Conservation (phyloP, 345 rosid genomes). For the Populus simonii region DNA sequence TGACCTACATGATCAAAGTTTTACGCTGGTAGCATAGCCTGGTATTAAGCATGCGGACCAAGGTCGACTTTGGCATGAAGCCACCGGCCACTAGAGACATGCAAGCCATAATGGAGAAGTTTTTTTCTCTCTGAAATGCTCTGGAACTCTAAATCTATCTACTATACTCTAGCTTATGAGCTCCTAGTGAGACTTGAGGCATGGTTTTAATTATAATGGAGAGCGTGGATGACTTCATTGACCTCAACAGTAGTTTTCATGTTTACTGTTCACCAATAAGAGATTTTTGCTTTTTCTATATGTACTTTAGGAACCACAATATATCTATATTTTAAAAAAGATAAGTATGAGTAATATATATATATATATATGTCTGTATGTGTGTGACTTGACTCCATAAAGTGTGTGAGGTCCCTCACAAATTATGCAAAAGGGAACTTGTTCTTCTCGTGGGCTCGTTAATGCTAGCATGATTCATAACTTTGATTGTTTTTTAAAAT, state of each 20-base stretch:
- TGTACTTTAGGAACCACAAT: no score
- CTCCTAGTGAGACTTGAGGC: neutral
- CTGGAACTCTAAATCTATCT: neutral
- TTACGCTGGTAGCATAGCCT: neutral
- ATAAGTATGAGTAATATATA: no score
- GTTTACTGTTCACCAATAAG: neutral
- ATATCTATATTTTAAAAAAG: no score
- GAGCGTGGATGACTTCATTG: neutral
- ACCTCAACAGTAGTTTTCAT: neutral
- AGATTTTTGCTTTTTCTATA: no score
- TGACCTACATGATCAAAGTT: neutral
- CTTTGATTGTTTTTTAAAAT: no score
- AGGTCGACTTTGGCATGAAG: neutral
- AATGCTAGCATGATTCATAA: neutral
- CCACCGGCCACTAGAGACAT: neutral
- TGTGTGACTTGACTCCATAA: no score
- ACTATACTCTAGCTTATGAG: neutral
- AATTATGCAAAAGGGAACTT: neutral
- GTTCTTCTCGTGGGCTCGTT: neutral
- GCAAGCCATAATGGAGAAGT: neutral
- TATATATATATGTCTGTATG: no score
- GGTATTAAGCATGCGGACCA: neutral
- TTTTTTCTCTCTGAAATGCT: neutral
- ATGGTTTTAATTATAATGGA: neutral
- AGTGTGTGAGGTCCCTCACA: no score